Conservation (phyloP, 352 stramenopile species). For the Thraustochytrium sp. region DNA sequence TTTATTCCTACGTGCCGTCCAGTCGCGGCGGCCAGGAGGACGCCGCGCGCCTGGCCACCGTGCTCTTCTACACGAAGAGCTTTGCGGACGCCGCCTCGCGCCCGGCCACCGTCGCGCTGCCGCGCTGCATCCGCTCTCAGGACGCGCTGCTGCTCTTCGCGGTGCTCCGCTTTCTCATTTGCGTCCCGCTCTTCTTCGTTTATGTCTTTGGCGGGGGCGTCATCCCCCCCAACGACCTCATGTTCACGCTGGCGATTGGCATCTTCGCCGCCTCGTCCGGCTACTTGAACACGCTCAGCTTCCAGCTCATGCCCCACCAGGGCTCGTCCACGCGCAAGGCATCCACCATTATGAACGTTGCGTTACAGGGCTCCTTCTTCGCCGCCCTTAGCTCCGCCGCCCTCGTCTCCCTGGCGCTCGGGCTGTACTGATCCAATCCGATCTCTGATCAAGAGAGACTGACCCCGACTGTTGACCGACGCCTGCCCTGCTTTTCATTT, state of each 20-base stretch:
- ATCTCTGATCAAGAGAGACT: too few species aligned
- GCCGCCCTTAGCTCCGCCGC: neutral
- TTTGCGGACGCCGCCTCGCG: neutral
- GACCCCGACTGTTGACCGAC: too few species aligned
- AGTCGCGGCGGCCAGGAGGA: neutral
- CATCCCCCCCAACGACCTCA: neutral
- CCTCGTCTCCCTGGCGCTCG: neutral
- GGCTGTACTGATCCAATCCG: constrained; percentile 1
- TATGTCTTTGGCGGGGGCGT: neutral
- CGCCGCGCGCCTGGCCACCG: neutral
- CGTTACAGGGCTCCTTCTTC: neutral
- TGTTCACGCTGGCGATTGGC: neutral
- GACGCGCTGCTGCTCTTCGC: neutral
- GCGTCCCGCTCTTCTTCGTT: neutral
- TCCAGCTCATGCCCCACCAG: neutral
- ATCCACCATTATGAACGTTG: neutral
- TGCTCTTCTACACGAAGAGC: neutral
- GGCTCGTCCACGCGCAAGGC: neutral
- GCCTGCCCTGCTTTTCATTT: too few species aligned
- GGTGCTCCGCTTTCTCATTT: neutral
- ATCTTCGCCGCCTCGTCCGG: neutral
- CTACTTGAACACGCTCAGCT: neutral
- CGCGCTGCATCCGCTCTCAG: neutral
- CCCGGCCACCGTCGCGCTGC: neutral
- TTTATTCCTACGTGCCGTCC: neutral